These are phyloP conservation scores for Amauroascus niger DNA, from an alignment of 2,329 filamentous ascomycete genomes.

Conservation along the genomic window DNA sequence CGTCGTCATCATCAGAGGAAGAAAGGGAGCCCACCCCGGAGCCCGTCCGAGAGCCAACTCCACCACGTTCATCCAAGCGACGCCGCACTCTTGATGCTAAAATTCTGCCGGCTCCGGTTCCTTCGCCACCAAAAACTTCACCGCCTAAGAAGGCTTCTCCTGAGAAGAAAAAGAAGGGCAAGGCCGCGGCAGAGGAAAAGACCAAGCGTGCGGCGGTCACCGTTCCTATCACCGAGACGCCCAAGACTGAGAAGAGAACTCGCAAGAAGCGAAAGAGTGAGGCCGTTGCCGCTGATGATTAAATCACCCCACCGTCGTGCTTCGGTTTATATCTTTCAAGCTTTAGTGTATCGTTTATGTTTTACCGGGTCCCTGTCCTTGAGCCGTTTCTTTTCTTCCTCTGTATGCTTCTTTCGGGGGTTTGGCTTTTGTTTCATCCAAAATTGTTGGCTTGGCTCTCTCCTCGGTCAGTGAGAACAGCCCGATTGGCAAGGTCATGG, in stretches of 20 bases:
- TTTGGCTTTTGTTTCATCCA: neutral
- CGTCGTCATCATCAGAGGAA: conserved; percentile 27
- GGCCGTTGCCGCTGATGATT: conserved; percentile 4
- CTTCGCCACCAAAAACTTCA: conserved; percentile 19
- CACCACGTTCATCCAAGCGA: conserved; percentile 35
- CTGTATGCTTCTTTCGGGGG: neutral
- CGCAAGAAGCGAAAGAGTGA: conserved; percentile 36
- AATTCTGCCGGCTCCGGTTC: conserved; percentile 26
- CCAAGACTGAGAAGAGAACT: conserved; percentile 26
- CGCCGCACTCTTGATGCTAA: conserved; percentile 34
- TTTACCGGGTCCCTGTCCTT: neutral
- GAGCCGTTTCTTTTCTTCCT: neutral
- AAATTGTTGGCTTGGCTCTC: neutral
- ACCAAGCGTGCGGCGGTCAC: conserved; percentile 22
- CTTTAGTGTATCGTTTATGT: too few relatives aligned
- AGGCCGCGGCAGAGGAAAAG: conserved; percentile 30
- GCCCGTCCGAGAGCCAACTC: conserved; percentile 36
- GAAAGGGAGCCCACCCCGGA: conserved; percentile 29
- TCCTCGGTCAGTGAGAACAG: neutral
- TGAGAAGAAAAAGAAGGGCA: conserved; percentile 26
- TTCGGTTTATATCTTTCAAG: too few relatives aligned
- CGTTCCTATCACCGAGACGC: conserved; percentile 23
- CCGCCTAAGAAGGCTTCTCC: conserved; percentile 32
- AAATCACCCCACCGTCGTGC: too few relatives aligned
- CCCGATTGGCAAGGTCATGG: neutral